These are phyloP conservation scores for Solidago caesia DNA, from an alignment of 129 eudicot genomes.

Conservation along the genomic window DNA sequence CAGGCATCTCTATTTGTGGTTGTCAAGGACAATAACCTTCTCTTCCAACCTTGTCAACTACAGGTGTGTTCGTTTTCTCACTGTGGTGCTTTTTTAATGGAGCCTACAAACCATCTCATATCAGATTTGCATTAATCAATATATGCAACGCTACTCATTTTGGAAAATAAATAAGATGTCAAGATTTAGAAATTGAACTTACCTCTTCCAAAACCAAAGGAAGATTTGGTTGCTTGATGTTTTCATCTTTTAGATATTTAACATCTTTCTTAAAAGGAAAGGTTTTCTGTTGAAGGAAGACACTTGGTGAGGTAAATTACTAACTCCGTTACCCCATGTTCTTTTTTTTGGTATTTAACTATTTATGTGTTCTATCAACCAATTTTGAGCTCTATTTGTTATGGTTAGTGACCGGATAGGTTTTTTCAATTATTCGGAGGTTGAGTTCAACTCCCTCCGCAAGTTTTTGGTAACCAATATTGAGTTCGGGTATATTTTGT, in stretches of 20 bases:
- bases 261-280: slow-evolving; percentile 25
- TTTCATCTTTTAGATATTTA: slow-evolving; percentile 34
- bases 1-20: slow-evolving; percentile 60
- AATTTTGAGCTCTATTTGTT: background rate
- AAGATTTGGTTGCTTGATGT: slow-evolving; percentile 38
- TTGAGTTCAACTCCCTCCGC: background rate
- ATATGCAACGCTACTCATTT: background rate
- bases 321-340: background rate
- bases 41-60: slow-evolving; percentile 82
- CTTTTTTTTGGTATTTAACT: background rate
- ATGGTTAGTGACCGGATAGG: background rate
- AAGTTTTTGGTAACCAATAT: background rate
- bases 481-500: background rate
- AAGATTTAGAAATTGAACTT: slow-evolving; percentile 24
- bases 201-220: slow-evolving; percentile 58
- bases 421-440: background rate
- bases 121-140: background rate
- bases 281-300: slow-evolving; percentile 51
- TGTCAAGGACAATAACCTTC: slow-evolving; percentile 46
- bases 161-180: background rate
- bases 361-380: background rate
- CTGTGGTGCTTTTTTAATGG: slow-evolving; percentile 15
- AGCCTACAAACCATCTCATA: slow-evolving; percentile 32
- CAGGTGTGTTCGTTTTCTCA: slow-evolving; percentile 32
- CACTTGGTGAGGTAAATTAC: slow-evolving; percentile 82